Base-by-base conservation (phyloP, 2,329 filamentous ascomycete genomes). In the Massarina eburnea region DNA sequence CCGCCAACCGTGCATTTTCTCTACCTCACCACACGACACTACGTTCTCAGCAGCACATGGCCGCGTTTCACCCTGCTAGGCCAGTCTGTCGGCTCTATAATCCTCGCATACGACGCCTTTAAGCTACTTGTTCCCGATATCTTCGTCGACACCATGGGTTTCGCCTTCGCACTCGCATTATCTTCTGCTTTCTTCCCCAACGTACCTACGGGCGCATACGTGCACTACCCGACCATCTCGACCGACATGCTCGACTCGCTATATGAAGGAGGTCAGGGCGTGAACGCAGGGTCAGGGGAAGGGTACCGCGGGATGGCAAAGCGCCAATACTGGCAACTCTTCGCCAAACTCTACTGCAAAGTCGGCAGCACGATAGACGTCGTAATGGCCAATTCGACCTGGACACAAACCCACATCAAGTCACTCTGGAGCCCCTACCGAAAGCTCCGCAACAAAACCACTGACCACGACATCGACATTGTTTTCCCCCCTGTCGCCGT, bases 81-180 rank as follows among this genome's bases (percentile, higher is more conserved):
- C n/a, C 94, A 99, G 70, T 95, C 90, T 2, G 65, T 97, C 3
- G 94, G 94, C 33, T 96, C 91, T 5, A 66, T 99, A 36, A 67
- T 96, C 21, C 78, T 99, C 43, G 91, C 88, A 20, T 94, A 89
- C 78, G 92, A 99, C 63, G 92, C 92, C 9, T 94, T 99, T 68
- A 86, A 83, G n/a, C 81, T 96, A 2, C 79, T 97, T 2, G 88
- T 92, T 0, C 94, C 94, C 0, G 94, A 99, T 68, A 81, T 97
- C 41, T 96, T 97, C 67, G 79, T 99, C 59, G 94, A 99, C 66
- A 99, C 94, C 2, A 96, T 99, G 91, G 94, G 94, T 51, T 99
- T 96, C 64, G 91, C 92, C 20, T 99, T 97, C 66, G 82, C 88
- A 0, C 80, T 96, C 9, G 90, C 89, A 8, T 77, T 96, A 3